Evolutionary conservation across 2,329 filamentous ascomycete genomes (phyloP).

Genomic region (Aspergillus hiratsukae): DNA sequence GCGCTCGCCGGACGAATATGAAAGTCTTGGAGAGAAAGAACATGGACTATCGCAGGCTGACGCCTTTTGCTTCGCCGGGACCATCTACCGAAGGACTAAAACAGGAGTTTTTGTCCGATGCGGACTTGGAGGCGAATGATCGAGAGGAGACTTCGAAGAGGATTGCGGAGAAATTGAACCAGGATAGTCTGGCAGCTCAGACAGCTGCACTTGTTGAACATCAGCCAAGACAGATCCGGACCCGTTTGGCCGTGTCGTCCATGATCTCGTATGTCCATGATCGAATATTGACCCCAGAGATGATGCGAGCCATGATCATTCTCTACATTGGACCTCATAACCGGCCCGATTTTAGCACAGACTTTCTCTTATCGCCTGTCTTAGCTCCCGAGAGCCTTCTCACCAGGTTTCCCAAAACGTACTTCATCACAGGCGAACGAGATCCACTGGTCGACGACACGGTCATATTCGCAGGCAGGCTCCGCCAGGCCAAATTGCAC

Average conservation of each 20-base stretch:
- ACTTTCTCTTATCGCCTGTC: constrained; percentile 86
- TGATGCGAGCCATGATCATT: constrained; percentile 99
- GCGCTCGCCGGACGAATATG: constrained; percentile 70
- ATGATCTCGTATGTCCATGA: constrained; percentile 99
- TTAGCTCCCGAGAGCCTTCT: constrained; percentile 81
- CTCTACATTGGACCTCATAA: constrained; percentile 93
- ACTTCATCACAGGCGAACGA: constrained; percentile 89
- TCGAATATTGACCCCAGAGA: constrained; percentile 87
- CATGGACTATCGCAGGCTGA: constrained; percentile 79
- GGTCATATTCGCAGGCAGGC: constrained; percentile 84
- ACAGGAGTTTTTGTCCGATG: constrained; percentile 14
- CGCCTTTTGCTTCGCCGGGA: constrained; percentile 68
- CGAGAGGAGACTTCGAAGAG: constrained; percentile 17
- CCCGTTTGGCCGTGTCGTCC: constrained; percentile 88
- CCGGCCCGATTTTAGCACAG: constrained; percentile 84
- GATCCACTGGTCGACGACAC: constrained; percentile 96
- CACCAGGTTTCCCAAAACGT: constrained; percentile 85
- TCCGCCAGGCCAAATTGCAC: constrained; percentile 71
- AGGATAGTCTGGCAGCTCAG: constrained; percentile 34
- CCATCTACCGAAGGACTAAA: constrained; percentile 65
- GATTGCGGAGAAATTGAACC: constrained; percentile 25
- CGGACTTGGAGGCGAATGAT: constrained; percentile 11
- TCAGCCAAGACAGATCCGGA: constrained; percentile 57
- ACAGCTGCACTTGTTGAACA: constrained; percentile 28
- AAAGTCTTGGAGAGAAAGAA: constrained; percentile 78